phyloP scores from a whole-genome alignment of 176 grass and related monocot genomes.

The Saccharum officinarum region DNA sequence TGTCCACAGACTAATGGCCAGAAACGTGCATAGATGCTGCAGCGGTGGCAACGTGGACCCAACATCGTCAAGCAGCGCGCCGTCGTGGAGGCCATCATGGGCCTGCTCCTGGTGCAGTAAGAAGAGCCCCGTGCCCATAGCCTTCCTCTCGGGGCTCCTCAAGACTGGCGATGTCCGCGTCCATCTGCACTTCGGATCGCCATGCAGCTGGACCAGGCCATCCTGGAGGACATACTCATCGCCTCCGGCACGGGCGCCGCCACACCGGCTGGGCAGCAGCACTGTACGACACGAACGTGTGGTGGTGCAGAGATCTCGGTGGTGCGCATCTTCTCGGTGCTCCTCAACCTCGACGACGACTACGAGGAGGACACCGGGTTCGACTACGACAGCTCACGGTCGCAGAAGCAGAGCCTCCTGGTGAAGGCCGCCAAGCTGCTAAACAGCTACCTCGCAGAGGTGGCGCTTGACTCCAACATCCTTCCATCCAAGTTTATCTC shows the following conservation, averaged over 20 bases:
- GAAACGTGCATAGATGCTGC: too few relatives aligned
- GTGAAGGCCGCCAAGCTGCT: too few relatives aligned
- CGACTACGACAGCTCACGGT: slow-evolving; percentile 69
- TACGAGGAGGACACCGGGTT: slow-evolving; percentile 46
- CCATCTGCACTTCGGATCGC: slow-evolving; percentile 60
- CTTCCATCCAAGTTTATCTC: too few relatives aligned
- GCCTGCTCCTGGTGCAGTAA: slow-evolving; percentile 70
- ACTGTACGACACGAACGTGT: slow-evolving; percentile 71
- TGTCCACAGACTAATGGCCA: too few relatives aligned
- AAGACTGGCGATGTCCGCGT: slow-evolving; percentile 62
- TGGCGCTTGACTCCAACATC: too few relatives aligned
- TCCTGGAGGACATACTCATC: slow-evolving; percentile 40
- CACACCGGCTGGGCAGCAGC: not conserved
- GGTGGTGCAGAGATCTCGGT: not conserved
- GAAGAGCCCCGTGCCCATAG: slow-evolving; percentile 76
- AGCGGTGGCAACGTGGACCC: not conserved
- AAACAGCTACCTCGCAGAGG: too few relatives aligned
- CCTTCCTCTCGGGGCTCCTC: slow-evolving; percentile 82
- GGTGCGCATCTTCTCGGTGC: not conserved
- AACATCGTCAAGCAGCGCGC: slow-evolving; percentile 60
- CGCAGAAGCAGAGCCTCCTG: slow-evolving; percentile 59
- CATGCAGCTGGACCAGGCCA: slow-evolving; percentile 53
- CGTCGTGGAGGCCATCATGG: slow-evolving; percentile 44
- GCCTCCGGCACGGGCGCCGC: slow-evolving; percentile 23
- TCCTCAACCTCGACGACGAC: not conserved